A percentile compares a stretch with the other conserved stretches of the same genome.
phyloP scores from a whole-genome alignment of 1,284 basidiomycete species.

The Bjerkandera adusta region DNA sequence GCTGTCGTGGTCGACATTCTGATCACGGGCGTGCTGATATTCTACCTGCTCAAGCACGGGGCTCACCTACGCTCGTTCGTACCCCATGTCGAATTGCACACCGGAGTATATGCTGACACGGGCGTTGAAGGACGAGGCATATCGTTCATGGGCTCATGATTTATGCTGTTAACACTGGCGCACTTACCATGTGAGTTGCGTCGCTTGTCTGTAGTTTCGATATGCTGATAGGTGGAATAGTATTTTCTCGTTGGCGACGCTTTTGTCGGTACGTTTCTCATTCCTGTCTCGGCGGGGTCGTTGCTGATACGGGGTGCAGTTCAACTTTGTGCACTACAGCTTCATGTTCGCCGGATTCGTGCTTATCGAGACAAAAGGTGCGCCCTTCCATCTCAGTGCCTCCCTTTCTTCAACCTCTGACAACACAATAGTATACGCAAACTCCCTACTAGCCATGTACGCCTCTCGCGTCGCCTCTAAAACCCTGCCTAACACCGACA shows the following conservation, averaged over 20 bases:
- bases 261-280: not conserved
- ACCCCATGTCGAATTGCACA: not conserved
- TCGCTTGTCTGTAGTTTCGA: not conserved
- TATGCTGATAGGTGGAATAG: not conserved
- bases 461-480: not conserved
- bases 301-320: not conserved
- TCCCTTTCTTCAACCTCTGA: not conserved
- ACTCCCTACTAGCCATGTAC: not conserved
- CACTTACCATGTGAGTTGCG: conserved; percentile 3
- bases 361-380: not conserved
- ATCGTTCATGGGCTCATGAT: conserved; percentile 3
- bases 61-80: not conserved
- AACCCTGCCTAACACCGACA: not conserved
- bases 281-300: not conserved
- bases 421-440: not conserved
- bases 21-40: not conserved
- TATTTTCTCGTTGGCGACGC: not conserved
- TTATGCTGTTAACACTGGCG: conserved; percentile 9
- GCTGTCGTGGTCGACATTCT: not conserved
- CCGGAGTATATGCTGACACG: not conserved
- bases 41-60: conserved; percentile 1
- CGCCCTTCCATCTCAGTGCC: too few species aligned
- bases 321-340: conserved; percentile 4
- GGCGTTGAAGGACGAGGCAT: conserved; percentile 1
- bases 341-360: conserved; percentile 4